Evolutionary conservation across 768 basidiomycete species (phyloP), one percentile per base, ranked within the genome.

Genomic region (Roridomyces roridus): DNA sequence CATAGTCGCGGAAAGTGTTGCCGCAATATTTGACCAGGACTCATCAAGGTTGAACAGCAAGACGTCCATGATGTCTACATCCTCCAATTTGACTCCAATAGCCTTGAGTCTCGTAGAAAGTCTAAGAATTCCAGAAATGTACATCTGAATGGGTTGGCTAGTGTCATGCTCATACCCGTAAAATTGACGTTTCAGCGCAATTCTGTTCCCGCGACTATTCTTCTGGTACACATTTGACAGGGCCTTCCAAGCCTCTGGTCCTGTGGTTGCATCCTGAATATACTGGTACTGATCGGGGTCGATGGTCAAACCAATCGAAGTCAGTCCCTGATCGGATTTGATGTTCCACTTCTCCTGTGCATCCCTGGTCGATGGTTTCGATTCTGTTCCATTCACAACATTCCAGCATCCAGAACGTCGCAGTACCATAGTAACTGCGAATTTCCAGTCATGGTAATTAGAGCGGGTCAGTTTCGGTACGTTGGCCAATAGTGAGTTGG

Each of bases 1-100:
- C 20, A 34, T 46, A 2, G 46, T 46, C 2, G 46, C 46, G 25
- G 29, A 12, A 21, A 46, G 46, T 20, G 46, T 24, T 7, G 31
- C 46, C 24, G 46, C 46, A 23, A 46, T n/a, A 21, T 20, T 46
- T 31, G 46, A 12, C 46, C 46, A 46, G 20, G 21, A 12, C 9
- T 5, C 20, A 15, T 46, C 46, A 10, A 49, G 25, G 36, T 49
- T 49, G 24, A 17, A 49, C 35, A 49, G 12, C 47, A 49, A 26
- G 3, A 49, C 47, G 34, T 49, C 47, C 47, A 49, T 39, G 5
- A 37, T 39, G 18, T 49, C 47, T 5, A 6, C 26, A n/a, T 36
- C 47, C 15, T 49, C 47, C 23, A 49, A n/a, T 28, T 49, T 49
- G 24, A 37, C 47, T 17, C 36, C 47, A 28, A 49, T 49, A 25